phyloP scores from a whole-genome alignment of 2,329 filamentous ascomycete genomes.

The Microsporum audouinii region DNA sequence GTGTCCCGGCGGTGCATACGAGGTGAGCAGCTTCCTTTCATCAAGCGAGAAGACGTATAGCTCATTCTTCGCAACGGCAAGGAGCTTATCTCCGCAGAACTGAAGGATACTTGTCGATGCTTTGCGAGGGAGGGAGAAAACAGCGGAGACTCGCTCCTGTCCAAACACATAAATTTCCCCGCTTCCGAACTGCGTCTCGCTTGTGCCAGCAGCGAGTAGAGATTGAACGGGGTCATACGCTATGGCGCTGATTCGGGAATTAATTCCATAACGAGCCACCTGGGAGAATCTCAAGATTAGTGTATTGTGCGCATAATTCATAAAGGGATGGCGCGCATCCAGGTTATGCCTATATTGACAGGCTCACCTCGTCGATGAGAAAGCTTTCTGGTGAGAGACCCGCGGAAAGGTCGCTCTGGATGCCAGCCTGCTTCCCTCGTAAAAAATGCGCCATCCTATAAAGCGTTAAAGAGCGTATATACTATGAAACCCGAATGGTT shows the following conservation, averaged over 20 bases:
- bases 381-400: conserved; percentile 70
- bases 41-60: conserved; percentile 72
- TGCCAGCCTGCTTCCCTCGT: conserved; percentile 82
- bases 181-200: conserved; percentile 70
- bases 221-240: conserved; percentile 92
- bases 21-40: conserved; percentile 53
- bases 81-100: conserved; percentile 74
- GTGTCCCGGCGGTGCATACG: conserved; percentile 64
- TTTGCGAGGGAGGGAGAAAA: conserved; percentile 57
- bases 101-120: conserved; percentile 66
- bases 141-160: conserved; percentile 64
- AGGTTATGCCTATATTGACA: neutral
- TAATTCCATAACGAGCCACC: conserved; percentile 68
- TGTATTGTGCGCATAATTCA: neutral
- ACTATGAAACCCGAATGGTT: neutral
- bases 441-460: conserved; percentile 69
- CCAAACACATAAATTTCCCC: conserved; percentile 87
- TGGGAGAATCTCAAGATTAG: conserved; percentile 16
- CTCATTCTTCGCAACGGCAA: conserved; percentile 76
- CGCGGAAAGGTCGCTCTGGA: conserved; percentile 80
- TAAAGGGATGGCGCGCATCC: conserved; percentile 16
- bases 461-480: neutral
- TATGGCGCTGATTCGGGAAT: conserved; percentile 62
- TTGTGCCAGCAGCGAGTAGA: conserved; percentile 81
- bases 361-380: conserved; percentile 61